These are phyloP conservation scores for Leishmania amazonensis DNA, from an alignment of 208 protist genomes.

Conservation along the genomic window DNA sequence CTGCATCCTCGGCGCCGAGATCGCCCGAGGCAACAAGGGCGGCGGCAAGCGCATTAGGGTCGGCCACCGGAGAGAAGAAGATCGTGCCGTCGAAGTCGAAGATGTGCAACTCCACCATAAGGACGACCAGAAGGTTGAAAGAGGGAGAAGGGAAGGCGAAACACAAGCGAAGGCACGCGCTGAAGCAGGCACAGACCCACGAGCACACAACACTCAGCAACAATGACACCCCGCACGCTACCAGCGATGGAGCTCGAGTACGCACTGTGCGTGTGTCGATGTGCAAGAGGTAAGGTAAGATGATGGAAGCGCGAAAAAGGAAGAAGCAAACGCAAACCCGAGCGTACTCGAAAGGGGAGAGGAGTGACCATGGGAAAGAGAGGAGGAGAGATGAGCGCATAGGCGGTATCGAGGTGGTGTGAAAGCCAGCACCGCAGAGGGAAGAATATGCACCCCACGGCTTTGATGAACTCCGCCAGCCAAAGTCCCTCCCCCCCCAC, in stretches of 20 bases:
- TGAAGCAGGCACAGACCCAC: neutral
- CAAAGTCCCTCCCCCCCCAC: neutral
- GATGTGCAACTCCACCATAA: conserved; percentile 68
- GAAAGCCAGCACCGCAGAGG: neutral
- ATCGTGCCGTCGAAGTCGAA: conserved; percentile 90
- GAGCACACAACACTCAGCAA: neutral
- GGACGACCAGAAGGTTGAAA: neutral
- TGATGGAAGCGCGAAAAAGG: neutral
- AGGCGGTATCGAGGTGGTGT: neutral
- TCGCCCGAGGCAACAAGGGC: conserved; percentile 13
- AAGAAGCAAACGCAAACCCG: neutral
- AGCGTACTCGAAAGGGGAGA: neutral
- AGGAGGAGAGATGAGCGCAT: neutral
- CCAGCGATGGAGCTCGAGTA: neutral
- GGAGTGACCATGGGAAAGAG: neutral
- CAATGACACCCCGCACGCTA: neutral
- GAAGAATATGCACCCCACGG: neutral
- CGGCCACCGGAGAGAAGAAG: conserved; percentile 69
- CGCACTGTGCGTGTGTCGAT: neutral
- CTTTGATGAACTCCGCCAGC: neutral
- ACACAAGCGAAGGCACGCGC: neutral
- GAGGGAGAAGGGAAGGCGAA: neutral
- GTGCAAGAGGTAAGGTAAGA: neutral
- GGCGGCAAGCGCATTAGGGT: conserved; percentile 31
- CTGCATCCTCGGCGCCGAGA: conserved; percentile 2